phyloP scores from a whole-genome alignment of 192 early-diverging fungal species.

The Lunasporangiospora selenospora region DNA sequence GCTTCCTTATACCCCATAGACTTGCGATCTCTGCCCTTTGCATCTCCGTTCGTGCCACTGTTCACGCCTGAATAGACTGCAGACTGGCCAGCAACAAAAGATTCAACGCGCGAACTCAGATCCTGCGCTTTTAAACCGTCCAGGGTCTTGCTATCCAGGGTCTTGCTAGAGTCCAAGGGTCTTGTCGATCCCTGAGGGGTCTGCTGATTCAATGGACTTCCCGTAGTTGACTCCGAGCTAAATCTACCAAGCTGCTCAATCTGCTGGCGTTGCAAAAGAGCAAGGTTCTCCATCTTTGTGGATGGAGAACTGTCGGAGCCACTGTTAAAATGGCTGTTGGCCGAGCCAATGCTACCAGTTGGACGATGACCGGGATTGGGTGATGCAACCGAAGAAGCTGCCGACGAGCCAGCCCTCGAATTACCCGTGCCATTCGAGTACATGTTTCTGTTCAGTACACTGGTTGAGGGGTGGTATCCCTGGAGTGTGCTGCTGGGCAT shows the following conservation, averaged over 20 bases:
- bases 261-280: constrained; percentile 27
- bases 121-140: too few species aligned
- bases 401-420: background rate
- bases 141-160: constrained; percentile 39
- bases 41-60: too few species aligned
- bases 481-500: background rate
- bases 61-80: too few species aligned
- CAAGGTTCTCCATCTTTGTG: constrained; percentile 8
- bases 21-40: too few species aligned
- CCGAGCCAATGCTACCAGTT: background rate
- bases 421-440: constrained; percentile 15
- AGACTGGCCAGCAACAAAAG: too few species aligned
- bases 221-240: background rate
- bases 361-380: background rate
- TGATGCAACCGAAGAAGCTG: too few species aligned
- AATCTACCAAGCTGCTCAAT: constrained; percentile 38
- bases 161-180: constrained; percentile 30
- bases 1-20: constrained; percentile 17
- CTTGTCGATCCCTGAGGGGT: constrained; percentile 32
- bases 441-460: background rate
- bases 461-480: background rate
- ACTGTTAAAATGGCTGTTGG: too few species aligned
- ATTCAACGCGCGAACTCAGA: too few species aligned
- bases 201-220: too few species aligned
- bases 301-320: background rate